Conservation (phyloP, 495 filamentous ascomycete species). For the Hypoxylon perforatum region DNA sequence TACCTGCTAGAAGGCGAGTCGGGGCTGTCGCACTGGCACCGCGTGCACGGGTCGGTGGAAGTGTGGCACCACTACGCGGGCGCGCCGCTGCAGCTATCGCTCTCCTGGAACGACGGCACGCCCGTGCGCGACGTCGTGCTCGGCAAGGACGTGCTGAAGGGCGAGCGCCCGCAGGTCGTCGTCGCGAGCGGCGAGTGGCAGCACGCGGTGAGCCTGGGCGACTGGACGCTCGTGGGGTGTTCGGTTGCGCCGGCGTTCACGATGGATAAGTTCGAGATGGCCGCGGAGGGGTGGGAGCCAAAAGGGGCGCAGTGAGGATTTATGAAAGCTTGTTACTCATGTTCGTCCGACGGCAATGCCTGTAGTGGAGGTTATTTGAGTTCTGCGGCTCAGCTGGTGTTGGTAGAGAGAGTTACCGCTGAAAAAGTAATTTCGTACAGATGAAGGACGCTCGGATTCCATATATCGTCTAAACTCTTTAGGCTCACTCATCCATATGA, state of each 20-base stretch:
- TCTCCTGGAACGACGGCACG: slow-evolving; percentile 51
- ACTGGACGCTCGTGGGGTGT: slow-evolving; percentile 59
- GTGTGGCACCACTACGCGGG: slow-evolving; percentile 63
- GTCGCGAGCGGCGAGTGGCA: slow-evolving; percentile 55
- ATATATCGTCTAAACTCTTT: too few relatives aligned
- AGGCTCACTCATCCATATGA: too few relatives aligned
- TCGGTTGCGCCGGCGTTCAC: slow-evolving; percentile 52
- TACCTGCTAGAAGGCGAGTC: slow-evolving; percentile 59
- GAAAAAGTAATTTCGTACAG: too few relatives aligned
- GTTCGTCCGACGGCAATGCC: too few relatives aligned
- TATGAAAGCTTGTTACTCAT: too few relatives aligned
- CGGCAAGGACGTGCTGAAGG: slow-evolving; percentile 50
- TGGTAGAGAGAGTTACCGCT: too few relatives aligned
- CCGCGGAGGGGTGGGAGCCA: slow-evolving; percentile 50
- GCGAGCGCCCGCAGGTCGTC: slow-evolving; percentile 54
- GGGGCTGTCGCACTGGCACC: slow-evolving; percentile 59
- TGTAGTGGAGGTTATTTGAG: too few relatives aligned
- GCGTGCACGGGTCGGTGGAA: slow-evolving; percentile 56
- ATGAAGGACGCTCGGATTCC: too few relatives aligned
- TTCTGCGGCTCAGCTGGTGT: too few relatives aligned
- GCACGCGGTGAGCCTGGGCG: slow-evolving; percentile 52
- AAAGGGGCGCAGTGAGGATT: not conserved
- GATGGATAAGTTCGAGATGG: slow-evolving; percentile 53
- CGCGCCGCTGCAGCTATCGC: slow-evolving; percentile 53
- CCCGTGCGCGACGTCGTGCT: slow-evolving; percentile 43